Evolutionary conservation across 768 basidiomycete species (phyloP).

Genomic region (Amyloporia xantha): DNA sequence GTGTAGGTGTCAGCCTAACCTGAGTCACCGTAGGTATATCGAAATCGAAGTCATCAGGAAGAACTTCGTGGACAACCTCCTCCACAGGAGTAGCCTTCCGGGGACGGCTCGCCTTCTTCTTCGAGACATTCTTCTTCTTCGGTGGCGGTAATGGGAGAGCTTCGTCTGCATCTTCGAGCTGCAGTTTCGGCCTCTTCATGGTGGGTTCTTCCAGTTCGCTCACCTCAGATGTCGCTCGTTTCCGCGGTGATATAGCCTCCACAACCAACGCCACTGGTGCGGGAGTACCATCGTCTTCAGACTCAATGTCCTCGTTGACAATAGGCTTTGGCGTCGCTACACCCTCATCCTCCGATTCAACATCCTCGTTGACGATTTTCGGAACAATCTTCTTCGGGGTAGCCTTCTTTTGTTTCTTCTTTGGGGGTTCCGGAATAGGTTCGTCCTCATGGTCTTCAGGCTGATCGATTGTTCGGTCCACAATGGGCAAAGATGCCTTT

Average conservation of each 20-base stretch:
- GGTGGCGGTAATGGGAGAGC: conserved; percentile 6
- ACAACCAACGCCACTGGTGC: conserved; percentile 17
- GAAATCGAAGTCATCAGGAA: conserved; percentile 43
- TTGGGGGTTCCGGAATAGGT: conserved; percentile 19
- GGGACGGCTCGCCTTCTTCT: conserved; percentile 30
- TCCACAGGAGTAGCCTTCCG: conserved; percentile 14
- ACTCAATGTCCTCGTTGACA: conserved; percentile 38
- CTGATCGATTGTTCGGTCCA: background rate
- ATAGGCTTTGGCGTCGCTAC: background rate
- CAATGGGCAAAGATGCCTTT: background rate
- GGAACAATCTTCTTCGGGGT: too few species aligned
- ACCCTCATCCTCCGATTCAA: conserved; percentile 58
- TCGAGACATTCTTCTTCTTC: conserved; percentile 31
- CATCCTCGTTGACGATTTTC: conserved; percentile 24
- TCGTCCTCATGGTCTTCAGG: conserved; percentile 12
- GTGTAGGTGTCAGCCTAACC: conserved; percentile 39
- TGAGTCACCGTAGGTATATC: conserved; percentile 44
- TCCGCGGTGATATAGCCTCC: conserved; percentile 15
- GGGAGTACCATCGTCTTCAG: conserved; percentile 36
- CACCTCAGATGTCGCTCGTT: conserved; percentile 23
- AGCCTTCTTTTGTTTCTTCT: conserved; percentile 23
- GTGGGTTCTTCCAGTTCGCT: conserved; percentile 33
- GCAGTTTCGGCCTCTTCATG: conserved; percentile 34
- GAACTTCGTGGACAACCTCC: conserved; percentile 41
- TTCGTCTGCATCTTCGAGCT: conserved; percentile 13